These are phyloP conservation scores for Tricholoma sp. DNA, from an alignment of 768 basidiomycete genomes.

Conservation along the genomic window DNA sequence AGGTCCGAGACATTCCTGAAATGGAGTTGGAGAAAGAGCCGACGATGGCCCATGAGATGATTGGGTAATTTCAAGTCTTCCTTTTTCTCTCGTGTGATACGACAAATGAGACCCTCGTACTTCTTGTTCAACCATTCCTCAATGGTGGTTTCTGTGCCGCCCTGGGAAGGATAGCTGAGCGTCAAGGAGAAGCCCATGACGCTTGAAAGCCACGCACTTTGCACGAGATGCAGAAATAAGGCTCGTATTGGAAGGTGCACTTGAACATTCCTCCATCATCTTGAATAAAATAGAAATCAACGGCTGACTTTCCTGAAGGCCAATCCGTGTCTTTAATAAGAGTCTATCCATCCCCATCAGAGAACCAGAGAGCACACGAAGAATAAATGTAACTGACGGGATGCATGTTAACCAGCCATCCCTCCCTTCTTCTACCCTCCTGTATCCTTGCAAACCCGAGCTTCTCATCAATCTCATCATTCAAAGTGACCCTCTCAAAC, in stretches of 20 bases:
- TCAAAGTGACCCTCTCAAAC: slow-evolving; percentile 72
- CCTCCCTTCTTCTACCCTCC: slow-evolving; percentile 73
- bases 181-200: background rate
- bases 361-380: background rate
- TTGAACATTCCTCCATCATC: slow-evolving; percentile 98
- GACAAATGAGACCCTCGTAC: slow-evolving; percentile 82
- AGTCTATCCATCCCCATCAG: slow-evolving; percentile 44
- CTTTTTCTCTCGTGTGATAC: slow-evolving; percentile 77
- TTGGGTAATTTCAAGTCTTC: slow-evolving; percentile 96
- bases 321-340: slow-evolving; percentile 81
- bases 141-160: slow-evolving; percentile 79
- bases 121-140: slow-evolving; percentile 96
- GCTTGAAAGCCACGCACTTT: slow-evolving; percentile 59
- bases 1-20: slow-evolving; percentile 96
- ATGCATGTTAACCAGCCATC: slow-evolving; percentile 99
- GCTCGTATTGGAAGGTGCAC: slow-evolving; percentile 86
- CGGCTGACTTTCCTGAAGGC: slow-evolving; percentile 81
- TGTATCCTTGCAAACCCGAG: slow-evolving; percentile 81
- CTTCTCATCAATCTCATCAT: slow-evolving; percentile 91
- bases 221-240: slow-evolving; percentile 91
- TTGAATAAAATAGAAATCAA: slow-evolving; percentile 96
- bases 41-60: slow-evolving; percentile 91
- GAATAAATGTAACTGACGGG: slow-evolving; percentile 53
- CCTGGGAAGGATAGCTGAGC: slow-evolving; percentile 34
- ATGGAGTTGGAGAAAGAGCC: slow-evolving; percentile 81